Base-by-base conservation (phyloP, 2,329 filamentous ascomycete species). In the Pseudogymnoascus sp. region DNA sequence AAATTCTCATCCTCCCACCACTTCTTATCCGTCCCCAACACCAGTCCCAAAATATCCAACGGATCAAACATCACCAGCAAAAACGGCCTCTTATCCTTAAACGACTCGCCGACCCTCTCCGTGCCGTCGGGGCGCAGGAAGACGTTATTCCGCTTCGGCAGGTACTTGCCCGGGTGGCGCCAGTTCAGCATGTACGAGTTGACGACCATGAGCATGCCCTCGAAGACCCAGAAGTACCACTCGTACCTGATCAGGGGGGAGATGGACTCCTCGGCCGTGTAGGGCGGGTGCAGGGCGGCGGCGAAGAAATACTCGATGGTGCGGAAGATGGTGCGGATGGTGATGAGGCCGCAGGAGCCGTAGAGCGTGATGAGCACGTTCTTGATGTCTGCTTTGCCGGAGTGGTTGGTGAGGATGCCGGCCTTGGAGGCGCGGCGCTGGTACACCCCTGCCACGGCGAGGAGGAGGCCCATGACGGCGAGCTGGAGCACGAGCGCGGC, bases 141-240 rank as follows among this genome's bases (percentile, higher is more conserved):
- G 4, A 80, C 74, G 63, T 77, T 80, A 52, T 77, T 77, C 63
- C 74, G 66, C 63, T 72, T 68, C 0, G 83, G 83, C 16, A 85
- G 70, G 66, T 75, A 83, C 31, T 74, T 74, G 37, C 81, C 74
- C 21, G 82, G 82, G 65, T 84, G 80, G 4, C 78, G 72, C 2
- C 75, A 39, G 63, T 83, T 85, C 70, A 81, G 75, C 66, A 85
- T 33, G 68, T 33, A 75, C 8, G 74, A 74, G 66, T 85, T 85
- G 49, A 67, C 41, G 0, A 84, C 66, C 83, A 85, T 85, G 11
- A 83, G 69, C 0, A 69, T 66, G 1, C 76, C 79, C 72, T 86
- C 83, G 63, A 85, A 85, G 19, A 84, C 75, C 67, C 81, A 83
- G 65, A 85, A 85, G 71, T 78, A 85, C 77, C 78, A 82, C 70